A percentile compares a stretch with the other conserved stretches of the same genome.
phyloP scores from a whole-genome alignment of 78 protist species.

The Pelomyxa schiedti region DNA sequence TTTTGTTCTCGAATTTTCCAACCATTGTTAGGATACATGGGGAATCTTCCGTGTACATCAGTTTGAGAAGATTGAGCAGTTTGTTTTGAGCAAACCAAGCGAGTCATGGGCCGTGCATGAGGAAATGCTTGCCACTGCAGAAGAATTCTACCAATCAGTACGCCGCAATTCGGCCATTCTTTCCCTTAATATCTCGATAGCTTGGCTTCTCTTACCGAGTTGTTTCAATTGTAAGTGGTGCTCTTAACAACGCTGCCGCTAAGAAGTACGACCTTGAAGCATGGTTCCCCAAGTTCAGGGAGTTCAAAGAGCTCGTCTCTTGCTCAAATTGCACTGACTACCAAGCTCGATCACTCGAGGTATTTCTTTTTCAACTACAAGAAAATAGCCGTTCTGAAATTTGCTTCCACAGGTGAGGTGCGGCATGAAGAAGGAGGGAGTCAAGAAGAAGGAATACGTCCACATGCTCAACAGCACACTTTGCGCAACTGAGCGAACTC shows the following conservation, averaged over 20 bases:
- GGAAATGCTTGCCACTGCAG: slow-evolving; percentile 79
- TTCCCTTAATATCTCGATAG: slow-evolving; percentile 2
- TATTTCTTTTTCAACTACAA: slow-evolving; percentile 77
- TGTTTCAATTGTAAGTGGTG: slow-evolving; percentile 94
- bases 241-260: slow-evolving; percentile 97
- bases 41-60: slow-evolving; percentile 99
- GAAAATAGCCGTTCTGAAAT: slow-evolving; percentile 10
- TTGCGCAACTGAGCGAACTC: slow-evolving; percentile 88
- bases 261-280: slow-evolving; percentile 98
- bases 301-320: slow-evolving; percentile 96
- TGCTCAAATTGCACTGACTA: slow-evolving; percentile 99
- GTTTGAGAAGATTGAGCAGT: slow-evolving; percentile 99
- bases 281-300: slow-evolving; percentile 94
- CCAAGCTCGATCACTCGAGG: slow-evolving; percentile 82
- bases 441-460: slow-evolving; percentile 72
- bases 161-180: not conserved
- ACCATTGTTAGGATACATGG: too few relatives aligned
- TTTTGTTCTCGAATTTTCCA: too few relatives aligned
- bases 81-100: slow-evolving; percentile 81
- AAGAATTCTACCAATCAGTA: slow-evolving; percentile 79
- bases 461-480: slow-evolving; percentile 98
- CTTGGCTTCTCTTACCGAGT: slow-evolving; percentile 93
- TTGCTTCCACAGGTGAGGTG: not conserved
- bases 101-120: slow-evolving; percentile 89
- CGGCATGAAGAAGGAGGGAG: slow-evolving; percentile 14